Base-by-base conservation (phyloP, 495 filamentous ascomycete species). In the Thozetella sp. region DNA sequence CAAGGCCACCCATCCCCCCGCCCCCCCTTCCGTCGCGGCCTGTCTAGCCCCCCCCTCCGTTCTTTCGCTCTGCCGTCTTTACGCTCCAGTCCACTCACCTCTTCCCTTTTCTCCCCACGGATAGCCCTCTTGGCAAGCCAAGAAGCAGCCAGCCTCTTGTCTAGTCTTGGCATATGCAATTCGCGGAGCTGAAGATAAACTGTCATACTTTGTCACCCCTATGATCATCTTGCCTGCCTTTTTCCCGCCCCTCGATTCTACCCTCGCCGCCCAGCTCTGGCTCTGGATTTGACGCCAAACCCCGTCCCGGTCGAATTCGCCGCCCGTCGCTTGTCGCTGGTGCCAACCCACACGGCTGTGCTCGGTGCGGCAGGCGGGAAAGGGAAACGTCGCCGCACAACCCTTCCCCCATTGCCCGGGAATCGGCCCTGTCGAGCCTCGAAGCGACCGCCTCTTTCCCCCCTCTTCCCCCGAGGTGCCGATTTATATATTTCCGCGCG, bases 101-200 rank as follows among this genome's bases (percentile, higher is more conserved):
- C 6, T 37, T 9, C 6, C 30, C n/a, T n/a, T n/a, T 48, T 48
- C 43, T 48, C 43, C 43, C 43, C 43, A 48, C 43, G 43, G 30
- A 48, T 48, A 48, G 20, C 9, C n/a, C 43, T 48, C 43, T 48
- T 48, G 43, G 43, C 43, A 48, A 48, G 43, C 43, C 43, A 48
- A 48, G 43, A 6, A 37, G 15, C 30, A 37, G 48, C 55, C 61
- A 58, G 53, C 66, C 53, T 58, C 43, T 48, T 48, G 51, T 55
- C 62, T 30, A 63, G 68, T 66, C 70, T 73, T 73, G 70, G 70
- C 70, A 73, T 71, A 72, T 73, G 70, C 70, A 72, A 69, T 61
- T 59, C 65, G 51, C 64, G 51, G 51, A 64, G 59, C 50, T 57
- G 56, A 65, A 62, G 62, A 48, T 11, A 46, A 55, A 53, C 63